These are phyloP conservation scores for Syzygium grande DNA, from an alignment of 345 rosid genomes.

Conservation along the genomic window DNA sequence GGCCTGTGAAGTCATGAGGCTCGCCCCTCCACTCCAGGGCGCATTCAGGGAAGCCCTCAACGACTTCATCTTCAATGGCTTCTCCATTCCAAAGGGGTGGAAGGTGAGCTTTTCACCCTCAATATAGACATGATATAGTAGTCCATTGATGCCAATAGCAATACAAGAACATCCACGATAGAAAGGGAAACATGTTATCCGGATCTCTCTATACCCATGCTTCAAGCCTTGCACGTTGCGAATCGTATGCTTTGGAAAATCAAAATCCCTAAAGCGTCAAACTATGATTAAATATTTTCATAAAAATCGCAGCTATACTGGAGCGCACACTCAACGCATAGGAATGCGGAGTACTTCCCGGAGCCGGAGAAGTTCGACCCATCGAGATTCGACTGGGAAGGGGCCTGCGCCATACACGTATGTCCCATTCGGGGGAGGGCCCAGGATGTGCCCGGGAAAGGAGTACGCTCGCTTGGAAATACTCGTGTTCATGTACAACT, in stretches of 20 bases:
- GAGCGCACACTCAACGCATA: conserved; percentile 36
- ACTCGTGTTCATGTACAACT: conserved; percentile 33
- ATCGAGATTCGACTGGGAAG: conserved; percentile 26
- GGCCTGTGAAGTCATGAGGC: conserved; percentile 43
- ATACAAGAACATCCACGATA: neutral
- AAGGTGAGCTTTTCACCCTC: conserved; percentile 7
- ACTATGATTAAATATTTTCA: neutral
- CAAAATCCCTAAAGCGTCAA: neutral
- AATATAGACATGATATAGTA: neutral
- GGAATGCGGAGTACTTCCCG: conserved; percentile 20
- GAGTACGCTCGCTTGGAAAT: conserved; percentile 38
- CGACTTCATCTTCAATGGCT: conserved; percentile 26
- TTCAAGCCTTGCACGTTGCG: neutral
- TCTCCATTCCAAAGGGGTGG: conserved; percentile 43
- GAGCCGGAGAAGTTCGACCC: conserved; percentile 41
- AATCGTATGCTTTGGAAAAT: neutral
- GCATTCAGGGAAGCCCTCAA: conserved; percentile 32
- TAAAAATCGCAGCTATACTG: conserved; percentile 10
- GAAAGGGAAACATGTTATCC: neutral
- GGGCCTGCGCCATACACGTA: conserved; percentile 36
- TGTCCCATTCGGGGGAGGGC: conserved; percentile 48
- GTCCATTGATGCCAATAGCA: neutral
- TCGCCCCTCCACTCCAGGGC: conserved; percentile 36
- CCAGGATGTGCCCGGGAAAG: conserved; percentile 45
- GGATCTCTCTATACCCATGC: neutral